A percentile compares a stretch with the other conserved stretches of the same genome.
Conservation (phyloP, 495 filamentous ascomycete species). For the Penicillium bialowiezense region DNA sequence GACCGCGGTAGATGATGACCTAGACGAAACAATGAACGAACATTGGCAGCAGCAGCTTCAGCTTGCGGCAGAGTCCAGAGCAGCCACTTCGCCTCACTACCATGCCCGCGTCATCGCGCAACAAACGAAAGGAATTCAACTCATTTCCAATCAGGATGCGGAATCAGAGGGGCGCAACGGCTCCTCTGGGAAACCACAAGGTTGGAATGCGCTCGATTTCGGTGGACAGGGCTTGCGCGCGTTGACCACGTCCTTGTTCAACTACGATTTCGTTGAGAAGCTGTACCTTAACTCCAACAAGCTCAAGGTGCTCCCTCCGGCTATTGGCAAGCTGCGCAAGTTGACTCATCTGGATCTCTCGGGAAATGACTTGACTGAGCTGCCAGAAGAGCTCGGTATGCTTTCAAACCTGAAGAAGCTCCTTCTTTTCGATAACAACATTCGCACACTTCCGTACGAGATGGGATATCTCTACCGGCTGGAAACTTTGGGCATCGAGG, state of each 20-base stretch:
- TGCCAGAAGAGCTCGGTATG: conserved; percentile 95
- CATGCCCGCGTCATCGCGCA: conserved; percentile 59
- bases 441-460: conserved; percentile 77
- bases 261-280: conserved; percentile 81
- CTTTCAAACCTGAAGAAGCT: conserved; percentile 80
- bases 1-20: conserved; percentile 52
- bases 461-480: conserved; percentile 82
- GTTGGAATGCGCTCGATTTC: conserved; percentile 89
- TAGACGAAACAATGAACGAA: conserved; percentile 65
- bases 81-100: conserved; percentile 61
- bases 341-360: conserved; percentile 83
- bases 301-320: conserved; percentile 67
- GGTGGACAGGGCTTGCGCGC: conserved; percentile 88
- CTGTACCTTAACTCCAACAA: conserved; percentile 92
- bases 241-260: conserved; percentile 73
- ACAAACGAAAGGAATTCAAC: conserved; percentile 60
- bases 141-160: conserved; percentile 54
- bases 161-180: conserved; percentile 65
- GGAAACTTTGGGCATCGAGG: conserved; percentile 87
- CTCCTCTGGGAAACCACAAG: conserved; percentile 60
- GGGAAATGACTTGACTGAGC: conserved; percentile 74
- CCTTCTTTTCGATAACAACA: conserved; percentile 82
- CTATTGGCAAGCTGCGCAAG: conserved; percentile 76
- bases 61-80: conserved; percentile 68
- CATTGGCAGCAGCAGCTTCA: conserved; percentile 89